Evolutionary conservation across 305 asterid genomes (phyloP).

Genomic region (Fraxinus dipetala): DNA sequence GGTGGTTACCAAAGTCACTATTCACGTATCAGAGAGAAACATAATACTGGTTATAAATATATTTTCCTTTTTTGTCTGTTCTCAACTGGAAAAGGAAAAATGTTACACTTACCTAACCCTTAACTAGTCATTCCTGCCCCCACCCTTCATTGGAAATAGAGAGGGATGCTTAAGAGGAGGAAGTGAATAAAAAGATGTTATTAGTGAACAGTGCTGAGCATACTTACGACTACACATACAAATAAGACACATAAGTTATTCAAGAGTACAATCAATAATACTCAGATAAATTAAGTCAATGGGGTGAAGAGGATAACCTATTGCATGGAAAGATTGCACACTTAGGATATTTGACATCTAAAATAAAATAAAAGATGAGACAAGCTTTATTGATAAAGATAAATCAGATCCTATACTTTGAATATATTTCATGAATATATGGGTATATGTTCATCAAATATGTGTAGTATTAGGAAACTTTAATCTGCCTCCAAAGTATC

Average conservation of each 20-base stretch:
- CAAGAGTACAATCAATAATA: too few relatives aligned
- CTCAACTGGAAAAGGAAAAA: neutral
- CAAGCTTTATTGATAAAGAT: neutral
- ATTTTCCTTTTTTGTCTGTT: neutral
- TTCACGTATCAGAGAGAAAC: too few relatives aligned
- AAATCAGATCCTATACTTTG: neutral
- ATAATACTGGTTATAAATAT: too few relatives aligned
- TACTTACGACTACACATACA: too few relatives aligned
- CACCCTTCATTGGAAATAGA: constrained; percentile 62
- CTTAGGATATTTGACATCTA: constrained; percentile 90
- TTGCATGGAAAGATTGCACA: constrained; percentile 91
- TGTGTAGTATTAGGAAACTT: constrained; percentile 43
- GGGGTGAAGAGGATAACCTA: constrained; percentile 12
- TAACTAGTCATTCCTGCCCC: neutral
- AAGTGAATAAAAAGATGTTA: too few relatives aligned
- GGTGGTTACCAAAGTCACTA: too few relatives aligned
- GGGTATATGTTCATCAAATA: neutral
- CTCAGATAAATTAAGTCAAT: too few relatives aligned
- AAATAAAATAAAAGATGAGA: constrained; percentile 12
- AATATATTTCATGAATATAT: neutral
- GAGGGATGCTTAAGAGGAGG: constrained; percentile 31
- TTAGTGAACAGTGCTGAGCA: too few relatives aligned
- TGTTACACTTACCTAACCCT: neutral
- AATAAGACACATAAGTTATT: too few relatives aligned
- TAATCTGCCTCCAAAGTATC: constrained; percentile 80